Percentiles rank a stretch among this genome's conserved stretches.
These are phyloP conservation scores for Infundibulicybe gibba DNA, from an alignment of 768 basidiomycete species.

Conservation along the genomic window DNA sequence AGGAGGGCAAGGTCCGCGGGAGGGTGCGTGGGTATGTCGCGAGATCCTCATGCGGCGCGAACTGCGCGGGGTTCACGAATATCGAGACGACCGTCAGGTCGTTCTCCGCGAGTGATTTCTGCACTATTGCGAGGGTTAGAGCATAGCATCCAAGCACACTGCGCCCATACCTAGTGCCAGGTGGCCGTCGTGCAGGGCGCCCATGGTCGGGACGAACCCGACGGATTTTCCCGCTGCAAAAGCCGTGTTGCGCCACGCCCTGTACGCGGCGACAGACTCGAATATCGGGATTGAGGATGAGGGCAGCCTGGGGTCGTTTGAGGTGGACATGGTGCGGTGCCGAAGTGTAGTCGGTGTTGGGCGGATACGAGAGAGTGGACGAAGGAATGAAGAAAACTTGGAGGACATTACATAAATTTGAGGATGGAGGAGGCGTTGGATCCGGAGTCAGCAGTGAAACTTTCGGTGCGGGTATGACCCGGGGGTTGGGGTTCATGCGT, in stretches of 20 bases:
- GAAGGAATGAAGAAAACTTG: no score
- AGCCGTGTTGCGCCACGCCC: conserved; percentile 72
- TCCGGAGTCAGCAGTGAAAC: no score
- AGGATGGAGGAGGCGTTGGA: no score
- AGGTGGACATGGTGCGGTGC: conserved; percentile 7
- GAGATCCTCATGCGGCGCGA: conserved; percentile 94
- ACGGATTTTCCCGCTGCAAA: conserved; percentile 61
- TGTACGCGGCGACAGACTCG: conserved; percentile 55
- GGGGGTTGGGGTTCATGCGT: no score
- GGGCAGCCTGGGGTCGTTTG: conserved; percentile 20
- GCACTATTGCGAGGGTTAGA: conserved; percentile 47
- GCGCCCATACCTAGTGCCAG: conserved; percentile 70
- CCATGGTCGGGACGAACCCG: conserved; percentile 98
- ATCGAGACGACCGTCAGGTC: conserved; percentile 90
- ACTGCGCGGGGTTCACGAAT: conserved; percentile 98
- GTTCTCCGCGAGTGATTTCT: conserved; percentile 70
- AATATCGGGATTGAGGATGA: conserved; percentile 43
- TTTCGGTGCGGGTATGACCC: no score
- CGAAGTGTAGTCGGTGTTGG: not conserved
- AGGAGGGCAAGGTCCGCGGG: conserved; percentile 69
- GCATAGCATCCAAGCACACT: not conserved
- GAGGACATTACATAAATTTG: no score
- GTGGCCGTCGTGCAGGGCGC: conserved; percentile 93
- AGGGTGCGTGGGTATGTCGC: conserved; percentile 88
- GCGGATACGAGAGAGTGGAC: no score